Base-by-base conservation (phyloP, 352 stramenopile genomes). In the Globisporangium barbulae region DNA sequence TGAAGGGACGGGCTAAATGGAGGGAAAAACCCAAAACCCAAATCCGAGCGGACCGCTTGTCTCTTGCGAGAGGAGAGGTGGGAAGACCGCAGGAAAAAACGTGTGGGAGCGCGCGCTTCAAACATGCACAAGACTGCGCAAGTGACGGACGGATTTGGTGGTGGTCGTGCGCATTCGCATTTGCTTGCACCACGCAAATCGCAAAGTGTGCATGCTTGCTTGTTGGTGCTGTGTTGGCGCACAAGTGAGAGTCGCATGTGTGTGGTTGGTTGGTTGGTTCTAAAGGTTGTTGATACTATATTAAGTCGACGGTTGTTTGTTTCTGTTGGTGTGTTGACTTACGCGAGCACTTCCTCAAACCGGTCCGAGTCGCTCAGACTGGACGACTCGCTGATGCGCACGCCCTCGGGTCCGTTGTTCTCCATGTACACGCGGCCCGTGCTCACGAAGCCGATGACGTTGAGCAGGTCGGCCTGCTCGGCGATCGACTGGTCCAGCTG, bases 361-460 rank as follows among this genome's bases (percentile, higher is more conserved):
- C 81, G 78, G 10, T 89, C 78, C 56, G 75, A 75, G 55, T 85
- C 76, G 54, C 69, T 73, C 37, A 83, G 72, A 61, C 65, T 62
- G 10, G 73, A 82, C 17, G 82, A 88, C 62, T 88, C 79, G 69
- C 79, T 89, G 15, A 85, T 63, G 63, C 82, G 79, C 53, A 91
- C 82, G 50, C 82, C 78, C 45, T 88, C 79, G 31, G 68, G 65
- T 1, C 61, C 59, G 49, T 53, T 65, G 35, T 78, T 85, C 62
- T 91, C 82, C 82, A 91, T 88, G 67, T 89, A 91, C 45, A 89
- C 76, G 44, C 82, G 78, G 6, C 82, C 82, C 31, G 82, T 91
- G 62, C 82, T 89, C 55, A 91, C 82, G 44, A 89, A 78, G 0
- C 82, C 82, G 58, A 91, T 91, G 53, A 87, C 80, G 54, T 91